These are phyloP conservation scores for Magnolia kwangsiensis DNA, from an alignment of 164 flowering plant genomes.

Conservation along the genomic window DNA sequence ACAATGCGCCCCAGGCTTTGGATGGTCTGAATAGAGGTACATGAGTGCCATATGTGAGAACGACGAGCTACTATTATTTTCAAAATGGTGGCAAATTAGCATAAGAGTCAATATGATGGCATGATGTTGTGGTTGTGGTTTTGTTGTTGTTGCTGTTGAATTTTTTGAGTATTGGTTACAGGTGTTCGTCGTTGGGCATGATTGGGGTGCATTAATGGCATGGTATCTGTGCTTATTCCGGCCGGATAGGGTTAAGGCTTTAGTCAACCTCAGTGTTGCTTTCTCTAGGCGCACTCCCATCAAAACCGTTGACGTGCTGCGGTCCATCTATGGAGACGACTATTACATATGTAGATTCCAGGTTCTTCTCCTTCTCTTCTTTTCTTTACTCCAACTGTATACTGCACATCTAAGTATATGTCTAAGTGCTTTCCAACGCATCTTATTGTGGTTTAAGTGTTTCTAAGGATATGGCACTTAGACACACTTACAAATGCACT, in stretches of 20 bases:
- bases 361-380: conserved; percentile 28
- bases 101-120: no score
- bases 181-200: conserved; percentile 78
- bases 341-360: conserved; percentile 72
- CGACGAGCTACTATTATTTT: no score
- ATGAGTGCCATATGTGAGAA: no score
- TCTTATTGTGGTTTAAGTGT: no score
- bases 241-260: conserved; percentile 67
- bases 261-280: conserved; percentile 55
- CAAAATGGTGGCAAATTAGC: no score
- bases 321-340: conserved; percentile 53
- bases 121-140: no score
- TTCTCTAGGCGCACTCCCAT: conserved; percentile 44
- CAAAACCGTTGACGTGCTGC: conserved; percentile 33
- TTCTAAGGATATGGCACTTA: no score
- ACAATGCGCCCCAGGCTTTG: no score
- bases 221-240: conserved; percentile 66
- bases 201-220: conserved; percentile 69
- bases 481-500: no score
- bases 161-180: conserved; percentile 11
- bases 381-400: background rate
- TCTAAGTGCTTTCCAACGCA: no score
- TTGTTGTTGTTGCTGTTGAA: no score
- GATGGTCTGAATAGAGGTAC: no score
- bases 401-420: background rate